A percentile compares a stretch with the other conserved stretches of the same genome.
These are phyloP conservation scores for Sistotremastrum niveocremeum DNA, from an alignment of 768 basidiomycete species.

Conservation along the genomic window DNA sequence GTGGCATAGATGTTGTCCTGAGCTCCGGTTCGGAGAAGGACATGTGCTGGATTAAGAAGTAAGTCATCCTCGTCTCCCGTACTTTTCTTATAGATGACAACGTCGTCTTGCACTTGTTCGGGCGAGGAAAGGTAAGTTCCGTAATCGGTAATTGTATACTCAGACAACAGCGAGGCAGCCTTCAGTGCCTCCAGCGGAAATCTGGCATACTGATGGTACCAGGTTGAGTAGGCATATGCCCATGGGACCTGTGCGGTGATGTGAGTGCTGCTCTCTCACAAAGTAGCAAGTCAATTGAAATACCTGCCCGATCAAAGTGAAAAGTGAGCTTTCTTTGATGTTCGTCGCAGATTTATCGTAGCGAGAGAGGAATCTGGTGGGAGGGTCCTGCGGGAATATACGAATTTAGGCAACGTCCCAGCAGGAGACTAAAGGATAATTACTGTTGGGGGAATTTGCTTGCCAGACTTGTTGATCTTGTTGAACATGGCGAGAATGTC, in stretches of 20 bases:
- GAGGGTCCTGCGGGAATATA: slow-evolving; percentile 13
- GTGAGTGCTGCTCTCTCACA: not conserved
- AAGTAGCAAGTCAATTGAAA: not conserved
- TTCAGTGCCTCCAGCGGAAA: slow-evolving; percentile 37
- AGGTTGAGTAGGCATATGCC: slow-evolving; percentile 36
- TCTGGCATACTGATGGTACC: slow-evolving; percentile 46
- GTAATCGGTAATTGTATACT: slow-evolving; percentile 41
- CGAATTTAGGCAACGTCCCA: not conserved
- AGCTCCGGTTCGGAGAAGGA: slow-evolving; percentile 20
- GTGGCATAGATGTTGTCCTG: slow-evolving; percentile 15
- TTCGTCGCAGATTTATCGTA: slow-evolving; percentile 49
- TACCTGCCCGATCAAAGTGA: slow-evolving; percentile 37
- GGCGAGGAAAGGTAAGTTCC: slow-evolving; percentile 36
- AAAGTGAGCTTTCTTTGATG: slow-evolving; percentile 40
- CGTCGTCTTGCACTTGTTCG: slow-evolving; percentile 13
- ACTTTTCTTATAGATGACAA: slow-evolving; percentile 30
- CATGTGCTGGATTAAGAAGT: slow-evolving; percentile 35
- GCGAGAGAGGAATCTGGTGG: slow-evolving; percentile 39
- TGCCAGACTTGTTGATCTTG: slow-evolving; percentile 31
- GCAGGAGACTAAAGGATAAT: not conserved
- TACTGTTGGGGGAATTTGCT: slow-evolving; percentile 19
- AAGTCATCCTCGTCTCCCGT: slow-evolving; percentile 19
- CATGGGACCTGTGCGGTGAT: slow-evolving; percentile 32
- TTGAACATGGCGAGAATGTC: slow-evolving; percentile 31
- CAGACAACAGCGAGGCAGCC: slow-evolving; percentile 32